A percentile compares a stretch with the other conserved stretches of the same genome.
Conservation (phyloP, 2,329 filamentous ascomycete genomes). For the Penicillium sp. region DNA sequence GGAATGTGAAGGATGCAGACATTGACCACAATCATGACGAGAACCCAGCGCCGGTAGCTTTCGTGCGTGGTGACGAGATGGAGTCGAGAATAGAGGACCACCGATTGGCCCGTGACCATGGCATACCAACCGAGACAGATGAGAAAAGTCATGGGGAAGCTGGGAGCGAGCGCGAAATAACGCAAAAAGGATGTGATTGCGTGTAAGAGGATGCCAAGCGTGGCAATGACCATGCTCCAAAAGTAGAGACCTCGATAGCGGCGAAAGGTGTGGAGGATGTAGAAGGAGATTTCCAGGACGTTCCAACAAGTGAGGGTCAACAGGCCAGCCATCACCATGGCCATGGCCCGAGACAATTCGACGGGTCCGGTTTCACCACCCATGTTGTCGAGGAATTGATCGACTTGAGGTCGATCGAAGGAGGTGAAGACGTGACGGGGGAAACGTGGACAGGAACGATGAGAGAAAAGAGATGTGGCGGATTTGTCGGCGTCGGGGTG, state of each 20-base stretch:
- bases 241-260: conserved; percentile 19
- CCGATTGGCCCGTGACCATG: conserved; percentile 38
- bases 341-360: conserved; percentile 8
- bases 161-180: conserved; percentile 17
- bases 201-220: conserved; percentile 15
- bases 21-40: conserved; percentile 37
- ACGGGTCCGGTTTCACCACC: conserved; percentile 14
- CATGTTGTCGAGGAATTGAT: conserved; percentile 3
- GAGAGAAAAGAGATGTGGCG: no score
- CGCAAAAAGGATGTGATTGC: conserved; percentile 13
- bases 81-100: conserved; percentile 39
- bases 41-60: conserved; percentile 20
- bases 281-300: conserved; percentile 16
- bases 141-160: conserved; percentile 24
- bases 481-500: no score
- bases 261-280: conserved; percentile 16
- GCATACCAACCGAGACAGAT: conserved; percentile 35
- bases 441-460: no score
- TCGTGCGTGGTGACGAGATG: conserved; percentile 31
- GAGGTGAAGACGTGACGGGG: neutral
- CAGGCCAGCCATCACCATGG: conserved; percentile 14
- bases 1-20: conserved; percentile 32
- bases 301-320: conserved; percentile 12
- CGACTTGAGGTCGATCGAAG: neutral
- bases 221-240: conserved; percentile 18